Base-by-base conservation (phyloP, 208 protist species). In the Leishmania lainsoni region DNA sequence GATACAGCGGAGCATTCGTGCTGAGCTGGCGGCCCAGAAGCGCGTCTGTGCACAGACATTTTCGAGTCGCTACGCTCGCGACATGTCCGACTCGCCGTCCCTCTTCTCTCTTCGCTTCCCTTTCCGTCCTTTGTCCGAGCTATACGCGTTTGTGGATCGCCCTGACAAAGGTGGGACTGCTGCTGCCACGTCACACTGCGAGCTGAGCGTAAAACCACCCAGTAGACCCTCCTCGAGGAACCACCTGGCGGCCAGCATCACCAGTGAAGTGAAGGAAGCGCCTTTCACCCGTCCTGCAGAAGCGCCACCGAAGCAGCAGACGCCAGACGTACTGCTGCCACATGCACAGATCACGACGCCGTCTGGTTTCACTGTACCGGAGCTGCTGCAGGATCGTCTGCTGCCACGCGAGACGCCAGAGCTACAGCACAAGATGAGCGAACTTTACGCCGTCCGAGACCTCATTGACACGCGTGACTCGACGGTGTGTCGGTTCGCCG, bases 51-150 rank as follows among this genome's bases (percentile, higher is more conserved):
- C 52, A 3, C 51, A 65, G 6, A 39, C 68, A 26, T 86, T 77
- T 56, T 74, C 66, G 14, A 45, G 39, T 9, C 82, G 82, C 74
- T 82, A 42, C 39, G 65, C 72, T n/a, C 77, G 82, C 42, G 51
- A 42, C 73, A n/a, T 76, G n/a, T 59, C 70, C 49, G 78, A 71
- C 71, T 86, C 82, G 1, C 82, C 82, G 2, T 86, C 82, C 0
- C 32, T 86, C 45, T 82, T 86, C 66, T 86, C 82, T 9, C 77
- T 86, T 9, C 29, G 48, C 52, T 80, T 79, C 26, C 77, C 82
- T 3, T 79, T 86, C 61, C 54, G 66, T 0, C 65, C 82, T 0
- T 29, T 86, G 9, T 70, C 63, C 20, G 78, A 86, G 26, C 66
- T 86, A 8, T 73, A 76, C 78, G 17, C 16, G 5, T 76, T 79